phyloP scores from a whole-genome alignment of 2,329 filamentous ascomycete genomes.

The Colletotrichum filicis region DNA sequence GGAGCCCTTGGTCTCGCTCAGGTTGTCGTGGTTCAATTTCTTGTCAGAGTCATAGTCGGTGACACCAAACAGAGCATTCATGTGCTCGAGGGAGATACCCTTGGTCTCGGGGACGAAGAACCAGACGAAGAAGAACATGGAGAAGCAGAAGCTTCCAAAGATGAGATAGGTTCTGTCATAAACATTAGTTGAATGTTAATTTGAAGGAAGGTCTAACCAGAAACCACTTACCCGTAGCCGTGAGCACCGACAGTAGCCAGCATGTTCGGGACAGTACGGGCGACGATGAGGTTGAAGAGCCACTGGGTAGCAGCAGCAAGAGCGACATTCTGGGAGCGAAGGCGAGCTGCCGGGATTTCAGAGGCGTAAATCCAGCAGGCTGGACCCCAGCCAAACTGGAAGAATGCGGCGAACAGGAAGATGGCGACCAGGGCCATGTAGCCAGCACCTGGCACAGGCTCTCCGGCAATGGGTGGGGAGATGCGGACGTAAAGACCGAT shows the following conservation, averaged over 20 bases:
- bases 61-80: conserved; percentile 35
- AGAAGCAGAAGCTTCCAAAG: conserved; percentile 71
- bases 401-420: conserved; percentile 68
- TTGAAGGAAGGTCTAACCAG: accelerated
- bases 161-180: conserved; percentile 67
- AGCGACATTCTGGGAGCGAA: conserved; percentile 72
- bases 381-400: conserved; percentile 57
- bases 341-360: conserved; percentile 72
- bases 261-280: conserved; percentile 72
- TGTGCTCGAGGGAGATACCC: conserved; percentile 45
- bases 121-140: conserved; percentile 72
- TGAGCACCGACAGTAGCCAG: conserved; percentile 55
- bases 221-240: conserved; percentile 47
- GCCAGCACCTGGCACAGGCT: conserved; percentile 66
- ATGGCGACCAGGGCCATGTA: conserved; percentile 74
- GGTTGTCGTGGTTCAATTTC: conserved; percentile 23
- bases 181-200: background rate
- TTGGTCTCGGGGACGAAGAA: conserved; percentile 75
- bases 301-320: conserved; percentile 74
- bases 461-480: conserved; percentile 59
- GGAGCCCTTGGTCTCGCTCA: conserved; percentile 23
- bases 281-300: conserved; percentile 77
- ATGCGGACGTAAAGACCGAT: conserved; percentile 74
- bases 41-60: conserved; percentile 33
- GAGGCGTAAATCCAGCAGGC: conserved; percentile 67